Evolutionary conservation across 768 basidiomycete species (phyloP), one percentile per base, ranked within the genome.

Genomic region (Austroboletus festivus): DNA sequence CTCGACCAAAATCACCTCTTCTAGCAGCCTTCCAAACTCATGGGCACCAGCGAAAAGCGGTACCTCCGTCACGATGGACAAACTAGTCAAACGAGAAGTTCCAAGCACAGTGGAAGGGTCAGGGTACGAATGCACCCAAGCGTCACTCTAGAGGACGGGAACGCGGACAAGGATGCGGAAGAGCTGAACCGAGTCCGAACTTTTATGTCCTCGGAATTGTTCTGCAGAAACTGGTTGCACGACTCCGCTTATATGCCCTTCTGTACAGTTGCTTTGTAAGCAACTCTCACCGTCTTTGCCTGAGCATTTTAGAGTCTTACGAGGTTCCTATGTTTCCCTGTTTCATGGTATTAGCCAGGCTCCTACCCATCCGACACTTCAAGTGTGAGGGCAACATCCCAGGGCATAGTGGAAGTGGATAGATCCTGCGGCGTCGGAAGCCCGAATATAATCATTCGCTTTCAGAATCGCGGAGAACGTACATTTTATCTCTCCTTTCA

Each of bases 81-180:
- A 58, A 68, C 68, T 55, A 73, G 73, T 74, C 72, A 66, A 74
- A 56, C 72, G 68, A 77, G 66, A 62, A 60, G 57, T 60, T 52
- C 57, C 57, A 52, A 52, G 67, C 55, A 62, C 53, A 59, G 55
- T 56, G 59, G 59, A 67, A 60, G 55, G 68, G 40, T 71, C 71
- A 57, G 64, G 58, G 55, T 64, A 28, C 28, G 28, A 28, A 28
- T 28, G 28, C 28, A 28, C 28, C 28, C 71, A 47, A 68, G 3
- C 67, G 49, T 81, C 61, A 53, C 33, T 89, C 78, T 89, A 76
- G 86, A 78, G 81, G 85, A 89, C 87, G 86, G 87, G 87, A 89
- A 92, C 89, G 89, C 89, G 89, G 85, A 80, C 88, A 80, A 82
- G 87, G 82, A 89, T 80, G 79, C 82, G 85, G 83, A 79, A 77